These are phyloP conservation scores for Tulasnella sp. DNA, from an alignment of 768 basidiomycete genomes.

Conservation along the genomic window DNA sequence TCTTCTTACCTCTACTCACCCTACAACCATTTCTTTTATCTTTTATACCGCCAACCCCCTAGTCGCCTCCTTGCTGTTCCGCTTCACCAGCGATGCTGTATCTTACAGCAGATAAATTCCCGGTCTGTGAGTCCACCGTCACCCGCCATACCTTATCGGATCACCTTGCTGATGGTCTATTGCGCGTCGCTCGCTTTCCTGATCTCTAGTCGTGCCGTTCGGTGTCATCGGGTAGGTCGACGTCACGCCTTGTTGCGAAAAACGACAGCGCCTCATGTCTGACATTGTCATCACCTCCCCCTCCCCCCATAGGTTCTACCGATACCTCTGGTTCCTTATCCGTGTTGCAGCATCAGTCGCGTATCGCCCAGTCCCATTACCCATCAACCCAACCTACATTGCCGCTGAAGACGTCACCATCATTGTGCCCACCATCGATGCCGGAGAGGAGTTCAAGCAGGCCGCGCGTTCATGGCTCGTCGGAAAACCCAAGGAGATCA, in stretches of 20 bases:
- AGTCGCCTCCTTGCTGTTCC: not conserved
- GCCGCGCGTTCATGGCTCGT: conserved; percentile 89
- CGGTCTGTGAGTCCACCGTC: conserved; percentile 65
- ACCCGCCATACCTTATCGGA: not conserved
- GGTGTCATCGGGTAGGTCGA: conserved; percentile 72
- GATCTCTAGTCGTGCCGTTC: conserved; percentile 71
- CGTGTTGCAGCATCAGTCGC: conserved; percentile 72
- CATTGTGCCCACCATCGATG: conserved; percentile 94
- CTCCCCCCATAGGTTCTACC: conserved; percentile 64
- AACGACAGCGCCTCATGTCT: not conserved
- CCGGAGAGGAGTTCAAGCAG: conserved; percentile 92
- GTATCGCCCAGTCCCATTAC: conserved; percentile 85
- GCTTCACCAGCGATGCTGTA: conserved; percentile 59
- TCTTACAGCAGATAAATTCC: conserved; percentile 86
- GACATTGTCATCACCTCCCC: not conserved
- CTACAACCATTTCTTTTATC: not conserved
- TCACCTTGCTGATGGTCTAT: conserved; percentile 18
- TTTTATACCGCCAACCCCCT: not conserved
- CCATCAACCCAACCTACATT: conserved; percentile 85
- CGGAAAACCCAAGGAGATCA: conserved; percentile 81
- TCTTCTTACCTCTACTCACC: not conserved
- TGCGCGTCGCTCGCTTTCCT: conserved; percentile 27
- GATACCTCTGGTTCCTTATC: conserved; percentile 89
- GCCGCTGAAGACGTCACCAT: conserved; percentile 93
- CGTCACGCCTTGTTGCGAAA: not conserved